Evolutionary conservation across 345 rosid species (phyloP), one percentile per base, ranked within the genome.

Genomic region (Gossypium ekmanianum): DNA sequence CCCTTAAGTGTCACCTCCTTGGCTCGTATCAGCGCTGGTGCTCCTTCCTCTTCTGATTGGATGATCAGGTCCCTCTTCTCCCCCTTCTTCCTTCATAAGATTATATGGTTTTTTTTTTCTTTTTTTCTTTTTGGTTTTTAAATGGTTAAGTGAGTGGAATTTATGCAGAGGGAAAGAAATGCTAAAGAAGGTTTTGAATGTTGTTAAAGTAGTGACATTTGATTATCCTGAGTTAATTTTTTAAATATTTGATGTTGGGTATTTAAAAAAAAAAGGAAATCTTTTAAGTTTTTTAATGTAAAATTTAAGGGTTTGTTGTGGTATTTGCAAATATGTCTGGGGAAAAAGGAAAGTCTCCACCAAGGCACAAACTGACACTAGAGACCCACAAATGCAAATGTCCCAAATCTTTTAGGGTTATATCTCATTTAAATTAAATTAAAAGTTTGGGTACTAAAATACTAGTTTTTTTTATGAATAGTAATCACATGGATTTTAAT

Each of bases 1-100:
- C 20, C 20, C 20, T 20, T 20, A 20, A 20, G 20, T 20, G 20
- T 20, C 20, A 20, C 20, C 20, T 20, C 20, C 20, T 20, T 20
- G 20, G 20, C 20, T 20, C 20, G 20, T 20, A 20, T 20, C 20
- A 20, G 20, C 20, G 94, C 97, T 20, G 93, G 96, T 27, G 94
- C 97, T 82, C 89, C 94, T 44, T 90, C 98, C 16, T 89, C 98
- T 75, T 91, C 96, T 68, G 94, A 87, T 75, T 91, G 96, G 93
- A 92, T 92, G 96, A 84, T 88, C 74, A 84, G 88, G 97, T 89
- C 48, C 22, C 47, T 17, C 14, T 27, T 70, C 58, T 1, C 41
- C 0, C 45, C 13, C 34, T 1, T 50, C 7, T 17, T 51, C 11
- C 39, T 29, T 29, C 34, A 4, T 29, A 29, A 29, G 34, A 29